Conservation (phyloP, 2,329 filamentous ascomycete species). For the Ophiostoma perfectum region DNA sequence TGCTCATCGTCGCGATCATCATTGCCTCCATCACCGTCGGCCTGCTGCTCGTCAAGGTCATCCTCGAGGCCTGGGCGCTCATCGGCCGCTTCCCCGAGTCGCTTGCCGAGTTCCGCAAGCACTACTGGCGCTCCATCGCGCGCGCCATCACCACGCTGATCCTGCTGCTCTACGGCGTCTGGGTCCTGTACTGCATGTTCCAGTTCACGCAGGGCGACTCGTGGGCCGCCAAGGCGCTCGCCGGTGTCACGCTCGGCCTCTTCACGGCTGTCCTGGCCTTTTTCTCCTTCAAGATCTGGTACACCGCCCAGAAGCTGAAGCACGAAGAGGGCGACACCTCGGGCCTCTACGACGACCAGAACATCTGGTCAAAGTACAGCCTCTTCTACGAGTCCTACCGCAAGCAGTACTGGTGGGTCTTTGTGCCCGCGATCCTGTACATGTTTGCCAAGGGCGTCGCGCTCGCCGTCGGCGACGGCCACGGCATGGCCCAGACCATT, state of each 20-base stretch:
- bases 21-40: conserved; percentile 78
- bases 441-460: conserved; percentile 84
- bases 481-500: conserved; percentile 74
- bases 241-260: conserved; percentile 69
- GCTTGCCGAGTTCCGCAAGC: conserved; percentile 79
- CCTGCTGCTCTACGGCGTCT: conserved; percentile 85
- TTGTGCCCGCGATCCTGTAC: conserved; percentile 83
- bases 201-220: conserved; percentile 93
- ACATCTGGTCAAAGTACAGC: conserved; percentile 90
- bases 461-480: conserved; percentile 77
- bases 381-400: conserved; percentile 96
- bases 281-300: conserved; percentile 80
- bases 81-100: conserved; percentile 78
- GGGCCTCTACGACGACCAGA: conserved; percentile 79
- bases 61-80: conserved; percentile 87
- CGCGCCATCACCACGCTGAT: conserved; percentile 87
- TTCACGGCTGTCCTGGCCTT: conserved; percentile 79
- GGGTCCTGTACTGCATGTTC: conserved; percentile 93
- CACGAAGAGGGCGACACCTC: conserved; percentile 65
- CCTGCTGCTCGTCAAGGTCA: conserved; percentile 83
- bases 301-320: conserved; percentile 68
- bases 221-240: conserved; percentile 82
- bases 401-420: conserved; percentile 94
- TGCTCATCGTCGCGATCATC: conserved; percentile 81
- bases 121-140: conserved; percentile 91